These are phyloP conservation scores for Diplosphaera chodatii DNA, from an alignment of 139 green algal genomes.

Conservation along the genomic window DNA sequence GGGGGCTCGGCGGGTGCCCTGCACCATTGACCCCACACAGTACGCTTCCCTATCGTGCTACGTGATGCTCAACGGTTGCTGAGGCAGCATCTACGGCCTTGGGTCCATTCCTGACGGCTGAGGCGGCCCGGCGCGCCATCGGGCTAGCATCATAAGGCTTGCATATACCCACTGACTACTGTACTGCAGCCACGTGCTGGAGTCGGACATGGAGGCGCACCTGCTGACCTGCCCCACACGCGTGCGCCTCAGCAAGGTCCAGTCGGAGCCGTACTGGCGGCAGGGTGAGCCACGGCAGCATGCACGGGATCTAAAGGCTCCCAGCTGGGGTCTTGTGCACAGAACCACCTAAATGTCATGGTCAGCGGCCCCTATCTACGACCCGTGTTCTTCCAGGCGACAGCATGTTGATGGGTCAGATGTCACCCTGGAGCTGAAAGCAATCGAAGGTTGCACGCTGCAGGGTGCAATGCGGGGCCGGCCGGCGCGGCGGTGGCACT, in stretches of 20 bases:
- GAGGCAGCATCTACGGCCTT: too few species aligned
- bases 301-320: too few species aligned
- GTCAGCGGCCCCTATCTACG: too few species aligned
- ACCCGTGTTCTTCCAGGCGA: too few species aligned
- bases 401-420: too few species aligned
- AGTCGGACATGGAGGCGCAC: not conserved
- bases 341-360: too few species aligned
- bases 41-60: slow-evolving; percentile 1
- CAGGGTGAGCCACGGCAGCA: not conserved
- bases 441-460: not conserved
- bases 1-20: slow-evolving; percentile 5
- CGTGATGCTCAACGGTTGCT: slow-evolving; percentile 6
- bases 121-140: too few species aligned
- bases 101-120: too few species aligned
- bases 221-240: not conserved
- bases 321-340: too few species aligned
- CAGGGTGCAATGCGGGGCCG: slow-evolving; percentile 16
- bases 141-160: too few species aligned
- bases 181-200: not conserved
- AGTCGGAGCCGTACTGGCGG: not conserved
- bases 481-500: not conserved
- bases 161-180: too few species aligned
- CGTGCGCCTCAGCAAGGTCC: not conserved
- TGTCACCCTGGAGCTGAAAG: not conserved
- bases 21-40: slow-evolving; percentile 13